Evolutionary conservation across 2,329 filamentous ascomycete species (phyloP).

Genomic region (Talaromyces amestolkiae): DNA sequence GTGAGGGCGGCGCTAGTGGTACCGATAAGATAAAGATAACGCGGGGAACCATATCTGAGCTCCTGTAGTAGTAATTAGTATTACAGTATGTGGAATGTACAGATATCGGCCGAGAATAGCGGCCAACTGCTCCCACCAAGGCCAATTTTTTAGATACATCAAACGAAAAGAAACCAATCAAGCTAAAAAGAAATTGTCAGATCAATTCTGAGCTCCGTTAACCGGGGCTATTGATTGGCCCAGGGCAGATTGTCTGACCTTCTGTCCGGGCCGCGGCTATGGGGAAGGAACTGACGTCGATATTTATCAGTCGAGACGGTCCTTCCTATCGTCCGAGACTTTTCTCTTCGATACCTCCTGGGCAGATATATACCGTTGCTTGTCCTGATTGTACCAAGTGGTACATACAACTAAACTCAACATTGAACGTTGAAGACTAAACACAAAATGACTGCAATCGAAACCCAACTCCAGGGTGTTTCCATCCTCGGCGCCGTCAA

Average conservation of each 20-base stretch:
- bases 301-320: constrained; percentile 1
- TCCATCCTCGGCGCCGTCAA: constrained; percentile 76
- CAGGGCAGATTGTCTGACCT: background rate
- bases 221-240: constrained; percentile 9
- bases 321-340: constrained; percentile 11
- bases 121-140: background rate
- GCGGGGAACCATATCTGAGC: background rate
- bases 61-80: background rate
- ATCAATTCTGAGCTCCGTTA: background rate
- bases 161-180: background rate
- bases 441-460: constrained; percentile 62
- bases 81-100: background rate
- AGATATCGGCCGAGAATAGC: constrained; percentile 2
- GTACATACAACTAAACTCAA: too few relatives aligned
- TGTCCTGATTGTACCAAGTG: background rate
- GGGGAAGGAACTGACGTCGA: constrained; percentile 13
- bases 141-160: background rate
- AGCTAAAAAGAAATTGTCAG: background rate
- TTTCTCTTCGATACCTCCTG: background rate
- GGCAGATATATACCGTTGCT: background rate
- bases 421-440: background rate
- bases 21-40: background rate
- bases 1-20: background rate
- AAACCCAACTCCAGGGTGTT: constrained; percentile 82
- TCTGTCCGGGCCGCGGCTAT: constrained; percentile 17